Percentiles rank a stretch among this genome's conserved stretches.
Evolutionary conservation across 2,329 filamentous ascomycete species (phyloP).

Genomic region (Davidsoniella eucalypti): DNA sequence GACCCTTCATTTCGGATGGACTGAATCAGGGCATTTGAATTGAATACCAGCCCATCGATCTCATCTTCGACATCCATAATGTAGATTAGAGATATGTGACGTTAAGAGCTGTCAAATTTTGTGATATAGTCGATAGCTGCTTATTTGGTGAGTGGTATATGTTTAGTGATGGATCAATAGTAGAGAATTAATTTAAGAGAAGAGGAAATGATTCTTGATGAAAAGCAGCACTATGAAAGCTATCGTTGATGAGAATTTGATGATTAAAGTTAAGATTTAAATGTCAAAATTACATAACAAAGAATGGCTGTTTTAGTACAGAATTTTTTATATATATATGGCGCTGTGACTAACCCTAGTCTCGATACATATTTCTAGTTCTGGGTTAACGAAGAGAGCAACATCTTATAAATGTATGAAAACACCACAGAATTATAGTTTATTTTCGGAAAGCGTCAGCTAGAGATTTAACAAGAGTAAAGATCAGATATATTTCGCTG

Average conservation of each 20-base stretch:
- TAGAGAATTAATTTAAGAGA: no score
- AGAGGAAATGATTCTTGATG: no score
- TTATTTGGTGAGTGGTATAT: no score
- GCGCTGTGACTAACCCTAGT: background rate
- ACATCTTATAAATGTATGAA: background rate
- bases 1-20: slow-evolving; percentile 12
- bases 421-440: background rate
- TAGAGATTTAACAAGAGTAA: background rate
- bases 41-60: slow-evolving; percentile 1
- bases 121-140: no score
- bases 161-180: no score
- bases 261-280: no score
- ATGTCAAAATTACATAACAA: no score
- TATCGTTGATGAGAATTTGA: no score
- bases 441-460: no score
- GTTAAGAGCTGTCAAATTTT: background rate
- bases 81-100: background rate
- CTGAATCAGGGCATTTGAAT: slow-evolving; percentile 7
- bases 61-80: slow-evolving; percentile 3
- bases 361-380: background rate
- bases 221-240: no score
- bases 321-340: no score
- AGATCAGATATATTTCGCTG: background rate
- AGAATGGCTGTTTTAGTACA: no score
- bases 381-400: background rate